Evolutionary conservation across 2,329 filamentous ascomycete genomes (phyloP), one percentile per base, ranked within the genome.

Genomic region (Fusarium abutilonis): DNA sequence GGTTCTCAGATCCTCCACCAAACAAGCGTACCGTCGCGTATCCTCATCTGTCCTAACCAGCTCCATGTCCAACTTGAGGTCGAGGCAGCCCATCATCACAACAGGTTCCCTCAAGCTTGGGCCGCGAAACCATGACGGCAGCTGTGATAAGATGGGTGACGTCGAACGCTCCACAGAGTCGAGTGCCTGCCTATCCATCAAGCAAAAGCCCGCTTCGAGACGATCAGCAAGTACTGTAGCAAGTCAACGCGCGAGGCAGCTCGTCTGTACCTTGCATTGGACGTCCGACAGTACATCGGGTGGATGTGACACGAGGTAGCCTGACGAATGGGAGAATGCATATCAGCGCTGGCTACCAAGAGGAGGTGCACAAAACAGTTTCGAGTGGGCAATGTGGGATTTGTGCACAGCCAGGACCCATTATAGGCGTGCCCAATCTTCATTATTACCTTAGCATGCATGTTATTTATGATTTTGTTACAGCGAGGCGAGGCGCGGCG

Each of bases 281-380:
- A 54, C 50, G 43, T 53, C 58, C 48, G 51, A 58, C 44, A 44
- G 60, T 69, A 56, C 61, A 60, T 66, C 61, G 58, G 56, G 53
- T 60, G 65, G 67, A 69, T 70, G 69, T 70, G 69, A 72, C 58
- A 71, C 67, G 56, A 68, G 64, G 63, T 64, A 62, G 53, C 60
- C 64, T 60, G 57, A 55, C 70, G 66, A 73, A 73, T 73, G 68
- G 66, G 58, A 69, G 68, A 67, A 70, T 71, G 70, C 69, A 72
- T 60, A 36, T 69, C 66, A 51, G 62, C 54, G 58, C 52, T 51
- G 49, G 55, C 64, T 52, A 64, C 32, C 31, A 41, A 29, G 44
- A 55, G 38, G 52, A 48, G 50, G 57, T 65, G 68, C 64, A 68
- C 52, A 71, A 66, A 53, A 61, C 61, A 57, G 56, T 41, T 67